These are phyloP conservation scores for Oryza rufipogon DNA, from an alignment of 176 grass and related monocot species.

Conservation along the genomic window DNA sequence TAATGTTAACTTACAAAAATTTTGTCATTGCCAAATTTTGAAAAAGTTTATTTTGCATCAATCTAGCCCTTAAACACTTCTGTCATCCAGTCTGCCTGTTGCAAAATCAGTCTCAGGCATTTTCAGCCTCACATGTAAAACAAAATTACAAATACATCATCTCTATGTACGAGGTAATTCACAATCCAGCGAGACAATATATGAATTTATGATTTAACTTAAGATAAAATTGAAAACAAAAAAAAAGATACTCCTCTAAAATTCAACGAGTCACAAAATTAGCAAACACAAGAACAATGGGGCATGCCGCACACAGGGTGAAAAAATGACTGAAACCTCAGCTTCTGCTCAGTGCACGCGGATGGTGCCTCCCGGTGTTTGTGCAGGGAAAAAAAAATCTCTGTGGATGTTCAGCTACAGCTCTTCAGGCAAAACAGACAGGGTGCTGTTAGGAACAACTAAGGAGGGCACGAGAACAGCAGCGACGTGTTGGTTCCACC, in stretches of 20 bases:
- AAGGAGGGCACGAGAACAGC: constrained; percentile 57
- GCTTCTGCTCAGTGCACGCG: constrained; percentile 26
- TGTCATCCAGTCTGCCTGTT: too few relatives aligned
- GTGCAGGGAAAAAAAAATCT: neutral
- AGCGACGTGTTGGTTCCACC: constrained; percentile 90
- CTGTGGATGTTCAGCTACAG: neutral
- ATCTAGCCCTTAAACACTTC: too few relatives aligned
- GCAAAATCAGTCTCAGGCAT: too few relatives aligned
- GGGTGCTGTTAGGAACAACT: neutral
- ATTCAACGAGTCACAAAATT: neutral
- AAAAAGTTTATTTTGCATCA: too few relatives aligned
- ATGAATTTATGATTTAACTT: neutral
- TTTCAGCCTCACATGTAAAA: too few relatives aligned
- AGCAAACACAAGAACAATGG: neutral
- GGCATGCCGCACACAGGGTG: neutral
- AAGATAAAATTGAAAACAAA: neutral
- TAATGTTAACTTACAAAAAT: too few relatives aligned
- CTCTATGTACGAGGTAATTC: too few relatives aligned
- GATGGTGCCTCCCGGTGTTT: constrained; percentile 28
- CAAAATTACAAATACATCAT: too few relatives aligned
- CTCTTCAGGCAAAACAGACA: neutral
- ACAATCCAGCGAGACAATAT: neutral
- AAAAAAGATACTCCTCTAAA: neutral
- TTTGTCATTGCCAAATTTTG: too few relatives aligned
- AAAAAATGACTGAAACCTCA: neutral